Conservation (phyloP, 805 yeast genomes). For the Spathaspora arborariae region DNA sequence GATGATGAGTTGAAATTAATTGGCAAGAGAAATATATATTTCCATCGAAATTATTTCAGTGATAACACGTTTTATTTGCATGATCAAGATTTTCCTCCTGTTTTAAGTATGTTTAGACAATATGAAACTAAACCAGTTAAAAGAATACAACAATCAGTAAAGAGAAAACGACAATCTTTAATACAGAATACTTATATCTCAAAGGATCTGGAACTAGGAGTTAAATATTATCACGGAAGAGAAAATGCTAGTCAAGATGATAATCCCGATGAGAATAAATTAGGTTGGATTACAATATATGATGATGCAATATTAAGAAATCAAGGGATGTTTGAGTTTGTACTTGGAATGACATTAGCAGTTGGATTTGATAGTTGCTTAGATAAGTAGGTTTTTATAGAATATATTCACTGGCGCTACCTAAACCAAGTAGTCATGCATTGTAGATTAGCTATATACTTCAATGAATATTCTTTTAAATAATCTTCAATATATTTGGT, state of each 20-base stretch:
- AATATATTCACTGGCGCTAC: too few species aligned
- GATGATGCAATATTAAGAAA: constrained; percentile 36
- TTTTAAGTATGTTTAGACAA: constrained; percentile 40
- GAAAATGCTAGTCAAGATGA: constrained; percentile 61
- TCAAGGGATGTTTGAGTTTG: constrained; percentile 51
- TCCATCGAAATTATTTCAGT: constrained; percentile 31
- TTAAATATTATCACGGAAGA: constrained; percentile 41
- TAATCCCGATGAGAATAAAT: constrained; percentile 53
- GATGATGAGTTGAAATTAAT: constrained; percentile 20
- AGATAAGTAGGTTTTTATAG: too few species aligned
- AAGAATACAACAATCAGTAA: constrained; percentile 32
- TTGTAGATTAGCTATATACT: too few species aligned
- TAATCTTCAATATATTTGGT: too few species aligned
- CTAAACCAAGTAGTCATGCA: too few species aligned
- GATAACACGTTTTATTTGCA: constrained; percentile 6
- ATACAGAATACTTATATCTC: not conserved
- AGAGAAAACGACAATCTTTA: constrained; percentile 13
- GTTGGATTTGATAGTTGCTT: constrained; percentile 30
- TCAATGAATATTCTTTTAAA: too few species aligned
- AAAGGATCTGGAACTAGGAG: constrained; percentile 6
- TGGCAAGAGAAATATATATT: constrained; percentile 34
- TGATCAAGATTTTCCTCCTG: constrained; percentile 19
- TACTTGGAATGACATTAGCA: constrained; percentile 51
- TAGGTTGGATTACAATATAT: constrained; percentile 65
- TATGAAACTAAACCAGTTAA: constrained; percentile 35